Percentiles rank a stretch among this genome's conserved stretches.
Evolutionary conservation across 352 stramenopile species (phyloP).

Genomic region (Phytophthora hibernalis): DNA sequence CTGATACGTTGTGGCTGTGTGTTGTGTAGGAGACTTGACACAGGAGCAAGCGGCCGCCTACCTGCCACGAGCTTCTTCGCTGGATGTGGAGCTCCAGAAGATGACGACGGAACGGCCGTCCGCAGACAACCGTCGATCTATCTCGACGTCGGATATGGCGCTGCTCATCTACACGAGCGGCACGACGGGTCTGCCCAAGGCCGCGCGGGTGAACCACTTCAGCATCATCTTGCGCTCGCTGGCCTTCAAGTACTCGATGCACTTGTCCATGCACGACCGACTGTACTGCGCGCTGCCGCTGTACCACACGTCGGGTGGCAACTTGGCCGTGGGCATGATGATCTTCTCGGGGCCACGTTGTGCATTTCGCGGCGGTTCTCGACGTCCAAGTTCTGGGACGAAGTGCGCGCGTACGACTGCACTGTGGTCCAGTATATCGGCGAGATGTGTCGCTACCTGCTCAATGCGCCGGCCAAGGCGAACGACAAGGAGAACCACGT

Average conservation of each 20-base stretch:
- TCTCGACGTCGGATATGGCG: slow-evolving; percentile 66
- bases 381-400: slow-evolving; percentile 74
- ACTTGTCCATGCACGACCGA: slow-evolving; percentile 61
- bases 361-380: slow-evolving; percentile 85
- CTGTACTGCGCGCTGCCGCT: slow-evolving; percentile 86
- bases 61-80: slow-evolving; percentile 49
- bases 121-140: slow-evolving; percentile 31
- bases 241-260: slow-evolving; percentile 58
- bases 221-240: slow-evolving; percentile 73
- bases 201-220: slow-evolving; percentile 77
- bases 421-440: slow-evolving; percentile 93
- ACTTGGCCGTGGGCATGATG: slow-evolving; percentile 84
- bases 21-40: slow-evolving; percentile 28
- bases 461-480: slow-evolving; percentile 54
- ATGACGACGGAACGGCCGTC: slow-evolving; percentile 38
- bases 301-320: slow-evolving; percentile 86
- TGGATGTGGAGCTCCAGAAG: slow-evolving; percentile 49
- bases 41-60: slow-evolving; percentile 10
- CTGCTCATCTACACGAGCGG: slow-evolving; percentile 90
- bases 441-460: slow-evolving; percentile 90
- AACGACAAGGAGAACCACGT: slow-evolving; percentile 76
- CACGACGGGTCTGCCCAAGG: slow-evolving; percentile 85
- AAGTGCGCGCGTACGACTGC: slow-evolving; percentile 69
- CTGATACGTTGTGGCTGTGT: slow-evolving; percentile 12
- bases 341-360: slow-evolving; percentile 78